Conservation (phyloP, 164 flowering plant genomes). For the Paratinospora sagittata region DNA sequence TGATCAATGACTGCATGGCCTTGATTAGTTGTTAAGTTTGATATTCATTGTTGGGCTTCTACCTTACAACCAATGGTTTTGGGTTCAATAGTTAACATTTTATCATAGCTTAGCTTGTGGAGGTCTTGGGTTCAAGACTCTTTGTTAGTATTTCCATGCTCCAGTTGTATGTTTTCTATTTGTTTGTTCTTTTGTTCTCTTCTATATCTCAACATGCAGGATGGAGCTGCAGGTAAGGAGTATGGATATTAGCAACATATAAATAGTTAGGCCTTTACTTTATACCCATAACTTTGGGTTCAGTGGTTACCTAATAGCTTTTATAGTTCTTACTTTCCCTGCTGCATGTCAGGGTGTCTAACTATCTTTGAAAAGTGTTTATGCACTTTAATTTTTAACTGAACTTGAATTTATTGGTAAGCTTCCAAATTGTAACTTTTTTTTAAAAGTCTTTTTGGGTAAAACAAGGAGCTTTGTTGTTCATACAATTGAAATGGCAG, state of each 20-base stretch:
- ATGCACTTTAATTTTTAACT: neutral
- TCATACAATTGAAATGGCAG: neutral
- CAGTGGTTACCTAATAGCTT: neutral
- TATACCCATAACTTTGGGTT: neutral
- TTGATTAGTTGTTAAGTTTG: neutral
- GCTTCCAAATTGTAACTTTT: neutral
- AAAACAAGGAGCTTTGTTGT: too few relatives aligned
- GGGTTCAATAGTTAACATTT: neutral
- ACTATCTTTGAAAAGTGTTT: neutral
- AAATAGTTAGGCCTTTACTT: neutral
- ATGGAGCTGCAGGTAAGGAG: neutral
- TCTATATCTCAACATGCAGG: neutral
- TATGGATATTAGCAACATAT: neutral
- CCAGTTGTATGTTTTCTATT: neutral
- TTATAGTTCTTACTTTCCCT: neutral
- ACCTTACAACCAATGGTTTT: neutral
- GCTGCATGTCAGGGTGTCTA: neutral
- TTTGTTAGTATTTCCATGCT: neutral
- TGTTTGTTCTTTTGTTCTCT: neutral
- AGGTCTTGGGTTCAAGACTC: neutral
- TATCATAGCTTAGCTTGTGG: neutral
- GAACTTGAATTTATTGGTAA: neutral
- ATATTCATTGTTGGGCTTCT: neutral
- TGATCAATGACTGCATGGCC: too few relatives aligned
- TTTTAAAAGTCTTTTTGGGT: neutral